A percentile compares a stretch with the other conserved stretches of the same genome.
phyloP scores from a whole-genome alignment of 495 filamentous ascomycete genomes.

The Talaromyces adpressus region DNA sequence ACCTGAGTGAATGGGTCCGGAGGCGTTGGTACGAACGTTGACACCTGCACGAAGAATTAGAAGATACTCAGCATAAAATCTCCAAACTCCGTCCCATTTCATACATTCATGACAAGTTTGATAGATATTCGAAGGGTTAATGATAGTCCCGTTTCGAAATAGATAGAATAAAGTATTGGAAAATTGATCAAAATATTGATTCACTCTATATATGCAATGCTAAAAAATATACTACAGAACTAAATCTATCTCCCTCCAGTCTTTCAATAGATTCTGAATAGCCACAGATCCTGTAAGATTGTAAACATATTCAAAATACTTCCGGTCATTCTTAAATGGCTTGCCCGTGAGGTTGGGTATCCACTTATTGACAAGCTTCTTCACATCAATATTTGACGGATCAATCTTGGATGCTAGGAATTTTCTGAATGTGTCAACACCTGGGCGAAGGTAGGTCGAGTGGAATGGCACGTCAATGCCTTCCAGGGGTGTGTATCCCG shows the following conservation, averaged over 20 bases:
- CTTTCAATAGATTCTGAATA: neutral
- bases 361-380: slow-evolving; percentile 24
- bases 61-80: neutral
- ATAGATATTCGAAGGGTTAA: neutral
- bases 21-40: neutral
- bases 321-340: slow-evolving; percentile 62
- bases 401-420: slow-evolving; percentile 17
- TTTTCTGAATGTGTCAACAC: slow-evolving; percentile 20
- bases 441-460: slow-evolving; percentile 22
- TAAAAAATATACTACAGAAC: neutral
- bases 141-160: neutral
- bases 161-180: neutral
- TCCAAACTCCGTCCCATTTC: neutral
- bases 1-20: neutral
- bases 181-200: neutral
- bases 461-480: slow-evolving; percentile 41
- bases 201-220: neutral
- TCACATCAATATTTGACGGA: slow-evolving; percentile 15
- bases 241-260: neutral
- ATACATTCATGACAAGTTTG: neutral
- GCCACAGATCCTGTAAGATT: slow-evolving; percentile 47
- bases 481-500: slow-evolving; percentile 28
- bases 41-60: neutral
- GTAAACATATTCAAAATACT: slow-evolving; percentile 89
- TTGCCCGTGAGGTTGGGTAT: slow-evolving; percentile 32